Base-by-base conservation (phyloP, 257 asterid species). In the Capsicum pubescens region DNA sequence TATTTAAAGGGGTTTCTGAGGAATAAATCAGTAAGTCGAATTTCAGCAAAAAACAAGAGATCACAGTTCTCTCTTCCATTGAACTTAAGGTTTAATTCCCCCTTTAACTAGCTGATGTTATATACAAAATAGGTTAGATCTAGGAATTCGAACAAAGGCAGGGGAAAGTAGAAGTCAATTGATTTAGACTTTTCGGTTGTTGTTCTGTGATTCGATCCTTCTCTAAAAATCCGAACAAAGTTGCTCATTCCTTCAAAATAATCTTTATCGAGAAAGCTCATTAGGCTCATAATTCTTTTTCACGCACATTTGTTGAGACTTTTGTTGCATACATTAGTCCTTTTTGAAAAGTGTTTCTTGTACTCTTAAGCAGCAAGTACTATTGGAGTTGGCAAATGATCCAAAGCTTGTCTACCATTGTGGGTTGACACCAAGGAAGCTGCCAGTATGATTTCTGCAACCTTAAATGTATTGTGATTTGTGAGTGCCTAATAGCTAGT, bases 341-440 rank as follows among this genome's bases (percentile, higher is more conserved):
- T 14, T 52, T 50, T 35, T 72, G 68, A 63, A 82, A 32, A 48
- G 42, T 16, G 82, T 57, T 70, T n/a, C 54, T 81, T 84, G 6
- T 13, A 44, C 50, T 72, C 46, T 80, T 61, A 16, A 70, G 80
- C 90, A 96, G 99, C 96, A 93, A 92, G 92, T 96, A 52, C 84
- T 94, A 88, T 87, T 90, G 90, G 98, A 94, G 88, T 87, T 96
- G 91, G 91, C 93, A 39, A 93, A 87, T 86, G 98, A 94, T 88
- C 95, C 97, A 10, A 94, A 94, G 88, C 98, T 94, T 85, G 98
- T 96, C 15, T 96, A 96, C 92, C 99, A 96, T 85, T 96, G 99
- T 88, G 99, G 99, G 77, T 86, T 96, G 89, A 92, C 98, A 68
- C 98, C 99, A 57, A 92, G 89, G 87, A 96, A 94, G 91, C 94